phyloP scores from a whole-genome alignment of 108 stramenopile species.

The Cyclotella sp. region DNA sequence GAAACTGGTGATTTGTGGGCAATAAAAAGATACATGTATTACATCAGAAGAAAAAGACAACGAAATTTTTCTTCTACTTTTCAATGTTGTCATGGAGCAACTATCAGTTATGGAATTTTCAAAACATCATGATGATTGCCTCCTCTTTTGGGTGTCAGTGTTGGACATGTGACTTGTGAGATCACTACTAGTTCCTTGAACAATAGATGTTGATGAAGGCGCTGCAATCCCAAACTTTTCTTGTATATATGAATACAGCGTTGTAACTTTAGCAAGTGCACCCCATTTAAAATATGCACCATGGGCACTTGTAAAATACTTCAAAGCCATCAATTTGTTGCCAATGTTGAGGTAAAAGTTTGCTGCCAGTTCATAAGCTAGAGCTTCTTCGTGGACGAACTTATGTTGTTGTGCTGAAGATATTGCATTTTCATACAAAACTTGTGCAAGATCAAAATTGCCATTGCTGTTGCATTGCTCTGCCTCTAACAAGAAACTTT shows the following conservation, averaged over 20 bases:
- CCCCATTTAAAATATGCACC: slow-evolving; percentile 35
- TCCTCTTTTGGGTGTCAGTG: too few relatives aligned
- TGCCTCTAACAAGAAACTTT: slow-evolving; percentile 28
- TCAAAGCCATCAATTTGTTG: slow-evolving; percentile 2
- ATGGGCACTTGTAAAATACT: slow-evolving; percentile 24
- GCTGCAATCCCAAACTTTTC: too few relatives aligned
- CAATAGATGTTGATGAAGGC: too few relatives aligned
- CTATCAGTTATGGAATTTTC: too few relatives aligned
- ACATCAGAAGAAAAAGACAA: too few relatives aligned
- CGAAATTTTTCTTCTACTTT: too few relatives aligned
- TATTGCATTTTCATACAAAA: slow-evolving; percentile 35
- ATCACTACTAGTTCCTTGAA: too few relatives aligned
- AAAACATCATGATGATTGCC: too few relatives aligned
- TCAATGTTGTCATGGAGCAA: too few relatives aligned
- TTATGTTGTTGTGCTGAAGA: slow-evolving; percentile 24
- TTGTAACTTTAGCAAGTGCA: slow-evolving; percentile 24
- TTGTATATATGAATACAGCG: slow-evolving; percentile 1
- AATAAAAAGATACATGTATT: too few relatives aligned
- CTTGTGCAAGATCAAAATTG: slow-evolving; percentile 18
- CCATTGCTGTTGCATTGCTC: slow-evolving; percentile 27
- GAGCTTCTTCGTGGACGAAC: slow-evolving; percentile 33
- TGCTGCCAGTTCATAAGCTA: slow-evolving; percentile 30
- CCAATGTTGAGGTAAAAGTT: slow-evolving; percentile 26
- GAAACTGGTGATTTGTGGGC: too few relatives aligned
- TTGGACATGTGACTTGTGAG: too few relatives aligned